Conservation (phyloP, 2,329 filamentous ascomycete species). For the Emmonsiellopsis sp. region DNA sequence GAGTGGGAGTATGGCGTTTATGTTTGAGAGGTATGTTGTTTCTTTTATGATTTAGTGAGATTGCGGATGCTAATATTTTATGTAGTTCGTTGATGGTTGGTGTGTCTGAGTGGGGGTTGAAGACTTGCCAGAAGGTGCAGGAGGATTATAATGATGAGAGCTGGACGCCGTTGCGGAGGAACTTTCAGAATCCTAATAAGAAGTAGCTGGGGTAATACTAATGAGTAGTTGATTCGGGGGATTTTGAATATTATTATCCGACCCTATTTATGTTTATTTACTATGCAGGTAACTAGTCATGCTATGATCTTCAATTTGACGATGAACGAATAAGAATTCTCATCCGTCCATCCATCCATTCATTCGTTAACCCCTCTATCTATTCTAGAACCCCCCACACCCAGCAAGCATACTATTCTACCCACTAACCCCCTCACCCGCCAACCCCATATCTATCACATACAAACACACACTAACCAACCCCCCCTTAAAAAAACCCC, state of each 20-base stretch:
- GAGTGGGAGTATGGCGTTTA: slow-evolving; percentile 55
- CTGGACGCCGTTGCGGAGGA: slow-evolving; percentile 61
- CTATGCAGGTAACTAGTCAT: too few species aligned
- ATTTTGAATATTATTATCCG: too few species aligned
- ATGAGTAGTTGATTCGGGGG: too few species aligned
- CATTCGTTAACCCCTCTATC: too few species aligned
- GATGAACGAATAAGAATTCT: too few species aligned
- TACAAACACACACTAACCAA: not conserved
- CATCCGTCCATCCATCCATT: too few species aligned
- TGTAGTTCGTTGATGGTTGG: slow-evolving; percentile 56
- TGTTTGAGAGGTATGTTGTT: slow-evolving; percentile 47
- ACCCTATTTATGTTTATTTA: too few species aligned
- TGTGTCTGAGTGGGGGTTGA: slow-evolving; percentile 64
- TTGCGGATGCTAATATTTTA: slow-evolving; percentile 33
- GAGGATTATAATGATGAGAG: slow-evolving; percentile 70
- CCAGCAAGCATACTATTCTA: slow-evolving; percentile 1
- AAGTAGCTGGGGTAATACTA: slow-evolving; percentile 13
- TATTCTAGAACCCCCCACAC: too few species aligned
- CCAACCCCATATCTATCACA: too few species aligned
- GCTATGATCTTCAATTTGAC: too few species aligned
- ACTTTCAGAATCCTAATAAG: slow-evolving; percentile 49
- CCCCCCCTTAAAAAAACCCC: not conserved
- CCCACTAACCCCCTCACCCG: not conserved
- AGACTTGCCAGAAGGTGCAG: slow-evolving; percentile 61
- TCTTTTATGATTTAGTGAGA: not conserved